phyloP scores from a whole-genome alignment of 1,284 basidiomycete species.

The Austroboletus novae-zelandiae region DNA sequence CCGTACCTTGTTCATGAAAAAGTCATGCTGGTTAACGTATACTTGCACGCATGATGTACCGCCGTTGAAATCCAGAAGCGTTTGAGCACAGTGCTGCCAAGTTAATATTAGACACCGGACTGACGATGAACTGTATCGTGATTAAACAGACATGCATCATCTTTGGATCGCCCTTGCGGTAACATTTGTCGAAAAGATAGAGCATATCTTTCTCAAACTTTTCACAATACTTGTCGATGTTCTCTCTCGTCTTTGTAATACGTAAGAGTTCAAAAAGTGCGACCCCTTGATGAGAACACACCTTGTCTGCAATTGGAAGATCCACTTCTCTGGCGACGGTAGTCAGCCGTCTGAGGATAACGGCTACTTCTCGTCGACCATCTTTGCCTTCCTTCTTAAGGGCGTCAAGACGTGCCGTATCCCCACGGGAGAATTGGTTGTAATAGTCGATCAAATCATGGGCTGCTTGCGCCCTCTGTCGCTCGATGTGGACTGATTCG shows the following conservation, averaged over 20 bases:
- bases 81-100: constrained; percentile 91
- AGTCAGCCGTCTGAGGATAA: constrained; percentile 84
- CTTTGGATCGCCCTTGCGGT: constrained; percentile 95
- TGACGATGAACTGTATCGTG: constrained; percentile 15
- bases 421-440: constrained; percentile 86
- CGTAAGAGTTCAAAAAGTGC: constrained; percentile 23
- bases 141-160: constrained; percentile 88
- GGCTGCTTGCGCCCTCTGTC: constrained; percentile 91
- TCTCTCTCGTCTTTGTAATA: constrained; percentile 66
- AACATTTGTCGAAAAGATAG: constrained; percentile 91
- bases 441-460: constrained; percentile 96
- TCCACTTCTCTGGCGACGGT: constrained; percentile 93
- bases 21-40: constrained; percentile 99
- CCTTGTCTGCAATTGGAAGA: constrained; percentile 77
- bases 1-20: constrained; percentile 90
- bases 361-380: constrained; percentile 85
- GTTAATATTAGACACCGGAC: constrained; percentile 11
- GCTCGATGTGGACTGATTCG: constrained; percentile 90
- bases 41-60: constrained; percentile 96
- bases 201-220: constrained; percentile 99
- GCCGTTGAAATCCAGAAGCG: constrained; percentile 96
- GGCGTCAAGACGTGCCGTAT: constrained; percentile 75
- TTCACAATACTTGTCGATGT: constrained; percentile 95
- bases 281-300: constrained; percentile 30
- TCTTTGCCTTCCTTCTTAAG: constrained; percentile 86